Evolutionary conservation across 2,329 filamentous ascomycete species (phyloP), one percentile per base, ranked within the genome.

Genomic region (Dothiorella sarmentorum): DNA sequence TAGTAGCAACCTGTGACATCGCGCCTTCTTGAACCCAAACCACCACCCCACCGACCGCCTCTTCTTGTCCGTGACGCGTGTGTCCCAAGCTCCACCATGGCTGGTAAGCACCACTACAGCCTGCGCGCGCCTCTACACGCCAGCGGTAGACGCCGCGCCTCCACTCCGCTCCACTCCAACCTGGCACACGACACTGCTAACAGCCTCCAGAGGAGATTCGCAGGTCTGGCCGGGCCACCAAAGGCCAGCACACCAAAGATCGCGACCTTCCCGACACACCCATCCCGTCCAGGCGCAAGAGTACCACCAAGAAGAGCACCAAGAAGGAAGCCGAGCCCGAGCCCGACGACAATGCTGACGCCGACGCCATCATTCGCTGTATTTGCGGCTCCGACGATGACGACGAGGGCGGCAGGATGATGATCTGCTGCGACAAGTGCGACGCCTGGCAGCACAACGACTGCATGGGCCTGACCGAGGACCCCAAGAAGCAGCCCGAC

Each of bases 381-480:
- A 89, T 97, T 51, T 99, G 93, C 70, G 93, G 94, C 65, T 88
- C 90, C 60, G 88, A 90, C 66, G 88, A 91, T 64, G 89, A 92
- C 61, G 90, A 93, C 65, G 90, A 95, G 65, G 87, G 90, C 13
- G 90, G 89, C 64, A 88, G 94, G 66, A 87, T 91, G 55, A 97
- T 96, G 91, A 96, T 99, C 68, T 91, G 89, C 61, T 99, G 94
- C 78, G 94, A 99, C 73, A 85, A 84, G 45, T 99, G 94, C 74
- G 85, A 85, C 49, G 93, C 88, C 40, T 99, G 94, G 94, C 94
- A 99, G 75, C 94, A 99, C 75, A 97, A 97, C 69, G 87, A 95
- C 63, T 99, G 94, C 71, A 90, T 99, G 80, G 91, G 90, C 56
- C 84, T 97, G 67, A 85, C 87, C 45, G 91, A 89, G 66, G 84